Percentiles rank a stretch among this genome's conserved stretches.
Evolutionary conservation across 2,329 filamentous ascomycete genomes (phyloP).

Genomic region (Tolypocladium tropicale): DNA sequence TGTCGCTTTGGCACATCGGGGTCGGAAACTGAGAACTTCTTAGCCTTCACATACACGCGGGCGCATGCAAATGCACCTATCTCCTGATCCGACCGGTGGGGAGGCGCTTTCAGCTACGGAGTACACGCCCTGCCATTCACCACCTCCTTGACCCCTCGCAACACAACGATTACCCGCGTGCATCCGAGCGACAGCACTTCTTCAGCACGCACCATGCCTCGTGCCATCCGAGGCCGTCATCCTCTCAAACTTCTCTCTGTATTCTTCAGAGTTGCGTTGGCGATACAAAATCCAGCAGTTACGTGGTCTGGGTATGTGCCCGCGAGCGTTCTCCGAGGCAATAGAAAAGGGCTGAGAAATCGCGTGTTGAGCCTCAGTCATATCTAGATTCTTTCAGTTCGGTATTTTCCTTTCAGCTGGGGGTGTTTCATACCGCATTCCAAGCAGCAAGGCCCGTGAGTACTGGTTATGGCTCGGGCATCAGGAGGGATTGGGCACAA

Average conservation of each 20-base stretch:
- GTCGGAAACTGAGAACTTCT: too few species aligned
- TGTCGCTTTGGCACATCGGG: too few species aligned
- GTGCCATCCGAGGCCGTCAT: conserved; percentile 17
- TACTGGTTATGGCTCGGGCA: conserved; percentile 2
- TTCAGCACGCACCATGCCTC: too few species aligned
- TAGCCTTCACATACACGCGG: too few species aligned
- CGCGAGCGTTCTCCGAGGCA: neutral
- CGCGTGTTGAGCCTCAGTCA: conserved; percentile 1
- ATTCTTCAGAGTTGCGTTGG: conserved; percentile 13
- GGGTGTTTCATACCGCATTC: conserved; percentile 9
- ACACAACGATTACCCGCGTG: too few species aligned
- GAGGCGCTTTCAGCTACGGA: too few species aligned
- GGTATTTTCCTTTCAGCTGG: neutral
- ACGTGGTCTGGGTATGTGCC: conserved; percentile 16
- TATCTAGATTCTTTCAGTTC: neutral
- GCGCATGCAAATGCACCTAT: too few species aligned
- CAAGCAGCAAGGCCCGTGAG: conserved; percentile 10
- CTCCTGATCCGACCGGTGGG: too few species aligned
- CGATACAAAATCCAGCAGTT: conserved; percentile 25
- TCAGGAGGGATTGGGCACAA: conserved; percentile 13
- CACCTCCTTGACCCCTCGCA: too few species aligned
- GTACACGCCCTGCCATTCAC: too few species aligned
- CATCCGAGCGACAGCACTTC: too few species aligned
- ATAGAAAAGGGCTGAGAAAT: neutral
- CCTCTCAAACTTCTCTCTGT: conserved; percentile 11